phyloP scores from a whole-genome alignment of 768 basidiomycete species.

The Panaeolus papilionaceus region DNA sequence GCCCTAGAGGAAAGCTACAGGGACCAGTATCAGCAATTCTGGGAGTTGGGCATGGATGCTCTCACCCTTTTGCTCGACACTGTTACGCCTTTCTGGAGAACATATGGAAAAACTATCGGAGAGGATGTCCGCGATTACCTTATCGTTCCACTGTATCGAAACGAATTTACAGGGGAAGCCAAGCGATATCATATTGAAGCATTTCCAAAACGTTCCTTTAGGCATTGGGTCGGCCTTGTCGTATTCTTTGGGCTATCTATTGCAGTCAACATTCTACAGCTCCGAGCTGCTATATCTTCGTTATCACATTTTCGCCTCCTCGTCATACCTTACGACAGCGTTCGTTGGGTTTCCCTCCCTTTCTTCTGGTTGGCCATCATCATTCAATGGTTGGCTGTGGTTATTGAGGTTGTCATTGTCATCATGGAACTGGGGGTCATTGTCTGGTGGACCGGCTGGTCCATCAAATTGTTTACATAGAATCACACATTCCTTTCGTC shows the following conservation, averaged over 20 bases:
- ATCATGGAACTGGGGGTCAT: slow-evolving; percentile 63
- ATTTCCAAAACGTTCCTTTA: slow-evolving; percentile 67
- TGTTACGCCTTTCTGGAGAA: slow-evolving; percentile 82
- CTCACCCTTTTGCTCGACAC: slow-evolving; percentile 78
- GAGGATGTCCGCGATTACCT: slow-evolving; percentile 82
- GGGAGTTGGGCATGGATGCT: slow-evolving; percentile 82
- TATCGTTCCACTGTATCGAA: slow-evolving; percentile 82
- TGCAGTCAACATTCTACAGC: slow-evolving; percentile 59
- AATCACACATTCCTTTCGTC: neutral
- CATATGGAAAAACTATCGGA: slow-evolving; percentile 81
- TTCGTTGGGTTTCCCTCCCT: slow-evolving; percentile 69
- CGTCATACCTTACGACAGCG: slow-evolving; percentile 62
- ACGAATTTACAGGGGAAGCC: slow-evolving; percentile 82
- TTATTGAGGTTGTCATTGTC: slow-evolving; percentile 64
- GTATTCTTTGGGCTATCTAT: slow-evolving; percentile 56
- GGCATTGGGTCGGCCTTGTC: slow-evolving; percentile 71
- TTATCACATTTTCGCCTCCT: slow-evolving; percentile 58
- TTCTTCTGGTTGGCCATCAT: slow-evolving; percentile 69
- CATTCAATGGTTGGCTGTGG: slow-evolving; percentile 71
- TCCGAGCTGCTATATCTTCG: slow-evolving; percentile 62
- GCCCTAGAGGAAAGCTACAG: slow-evolving; percentile 80
- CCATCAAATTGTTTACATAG: slow-evolving; percentile 53
- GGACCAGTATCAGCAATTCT: slow-evolving; percentile 81
- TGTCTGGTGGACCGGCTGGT: slow-evolving; percentile 82
- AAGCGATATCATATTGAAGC: slow-evolving; percentile 66